Conservation (phyloP, 2,329 filamentous ascomycete genomes). For the Ophiostoma montium region DNA sequence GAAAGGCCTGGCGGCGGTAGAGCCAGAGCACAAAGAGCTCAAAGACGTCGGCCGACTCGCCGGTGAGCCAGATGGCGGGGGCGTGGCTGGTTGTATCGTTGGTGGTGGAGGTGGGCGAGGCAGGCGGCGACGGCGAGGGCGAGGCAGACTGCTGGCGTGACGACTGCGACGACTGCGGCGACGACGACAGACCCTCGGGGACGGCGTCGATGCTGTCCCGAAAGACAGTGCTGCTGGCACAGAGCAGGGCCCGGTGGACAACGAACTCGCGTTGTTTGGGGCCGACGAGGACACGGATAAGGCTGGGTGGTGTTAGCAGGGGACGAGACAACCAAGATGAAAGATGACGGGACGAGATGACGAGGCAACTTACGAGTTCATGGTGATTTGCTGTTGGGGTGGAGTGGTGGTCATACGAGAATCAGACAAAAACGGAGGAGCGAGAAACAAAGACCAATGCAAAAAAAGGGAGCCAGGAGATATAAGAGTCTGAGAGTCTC, state of each 20-base stretch:
- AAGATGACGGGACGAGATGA: neutral
- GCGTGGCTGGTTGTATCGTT: neutral
- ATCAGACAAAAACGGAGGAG: neutral
- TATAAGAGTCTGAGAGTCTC: too few species aligned
- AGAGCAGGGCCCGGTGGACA: conserved; percentile 27
- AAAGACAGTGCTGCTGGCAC: conserved; percentile 34
- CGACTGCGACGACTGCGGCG: neutral
- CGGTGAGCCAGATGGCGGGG: conserved; percentile 25
- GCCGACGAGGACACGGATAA: conserved; percentile 20
- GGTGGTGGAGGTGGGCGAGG: neutral
- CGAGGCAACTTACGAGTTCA: neutral
- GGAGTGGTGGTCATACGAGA: too few species aligned
- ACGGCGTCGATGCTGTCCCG: conserved; percentile 28
- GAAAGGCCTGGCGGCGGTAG: conserved; percentile 29
- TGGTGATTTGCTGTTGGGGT: neutral
- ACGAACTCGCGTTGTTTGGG: conserved; percentile 18
- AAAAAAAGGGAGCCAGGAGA: too few species aligned
- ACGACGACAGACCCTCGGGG: conserved; percentile 14
- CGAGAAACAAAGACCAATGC: neutral
- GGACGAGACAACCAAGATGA: neutral
- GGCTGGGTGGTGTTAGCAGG: neutral
- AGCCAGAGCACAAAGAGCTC: conserved; percentile 40
- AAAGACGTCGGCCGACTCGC: conserved; percentile 37
- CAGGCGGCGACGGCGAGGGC: neutral
- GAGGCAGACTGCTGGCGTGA: neutral